A percentile compares a stretch with the other conserved stretches of the same genome.
phyloP scores from a whole-genome alignment of 163 green algal species.

The Trebouxiophyceae sp. region DNA sequence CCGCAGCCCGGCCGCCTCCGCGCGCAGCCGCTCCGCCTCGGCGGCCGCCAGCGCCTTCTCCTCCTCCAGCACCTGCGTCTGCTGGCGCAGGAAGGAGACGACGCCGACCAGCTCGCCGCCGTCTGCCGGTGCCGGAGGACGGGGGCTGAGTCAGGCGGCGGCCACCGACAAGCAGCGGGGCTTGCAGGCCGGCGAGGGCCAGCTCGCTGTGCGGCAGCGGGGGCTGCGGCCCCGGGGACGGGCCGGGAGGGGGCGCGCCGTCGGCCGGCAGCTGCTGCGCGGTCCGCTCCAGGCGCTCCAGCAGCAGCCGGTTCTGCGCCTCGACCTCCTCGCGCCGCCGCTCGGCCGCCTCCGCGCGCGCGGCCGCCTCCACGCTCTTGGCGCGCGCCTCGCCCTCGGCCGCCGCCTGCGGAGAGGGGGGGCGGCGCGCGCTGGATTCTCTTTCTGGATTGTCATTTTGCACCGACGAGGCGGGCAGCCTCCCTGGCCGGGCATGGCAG shows the following conservation, averaged over 20 bases:
- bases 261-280: not conserved
- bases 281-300: conserved; percentile 24
- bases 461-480: no score
- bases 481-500: no score
- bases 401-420: conserved; percentile 4
- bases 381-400: conserved; percentile 16
- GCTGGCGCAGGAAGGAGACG: conserved; percentile 30
- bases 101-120: conserved; percentile 15
- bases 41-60: conserved; percentile 25
- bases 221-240: not conserved
- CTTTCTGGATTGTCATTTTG: not conserved
- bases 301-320: conserved; percentile 32
- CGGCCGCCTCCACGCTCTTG: conserved; percentile 15
- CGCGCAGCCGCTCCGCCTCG: conserved; percentile 22
- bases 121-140: no score
- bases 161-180: no score
- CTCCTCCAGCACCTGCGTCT: conserved; percentile 30
- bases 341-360: conserved; percentile 17
- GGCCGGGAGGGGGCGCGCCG: not conserved
- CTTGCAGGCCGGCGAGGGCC: no score
- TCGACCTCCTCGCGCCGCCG: conserved; percentile 15
- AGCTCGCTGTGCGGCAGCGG: no score
- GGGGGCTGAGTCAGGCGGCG: no score
- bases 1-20: conserved; percentile 2
- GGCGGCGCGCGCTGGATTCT: no score